Percentiles rank a stretch among this genome's conserved stretches.
Conservation (phyloP, 2,329 filamentous ascomycete species). For the Clarireedia monteithiana region DNA sequence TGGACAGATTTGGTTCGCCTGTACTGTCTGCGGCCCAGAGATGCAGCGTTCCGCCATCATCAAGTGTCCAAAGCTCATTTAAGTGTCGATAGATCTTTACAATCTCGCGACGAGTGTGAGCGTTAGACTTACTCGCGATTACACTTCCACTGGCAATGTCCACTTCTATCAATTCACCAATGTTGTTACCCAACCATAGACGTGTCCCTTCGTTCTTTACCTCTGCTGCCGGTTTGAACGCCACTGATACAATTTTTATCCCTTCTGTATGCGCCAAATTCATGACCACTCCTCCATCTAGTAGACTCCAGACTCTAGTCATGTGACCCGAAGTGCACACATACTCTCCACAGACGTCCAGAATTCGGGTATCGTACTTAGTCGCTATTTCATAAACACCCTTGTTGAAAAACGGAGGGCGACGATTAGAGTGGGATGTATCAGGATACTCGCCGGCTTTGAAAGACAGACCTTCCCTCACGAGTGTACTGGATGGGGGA, state of each 20-base stretch:
- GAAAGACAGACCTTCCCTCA: constrained; percentile 14
- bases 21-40: constrained; percentile 75
- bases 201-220: constrained; percentile 73
- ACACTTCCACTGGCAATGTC: constrained; percentile 71
- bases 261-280: constrained; percentile 79
- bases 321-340: constrained; percentile 81
- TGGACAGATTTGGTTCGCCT: constrained; percentile 66
- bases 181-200: constrained; percentile 84
- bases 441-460: constrained; percentile 62
- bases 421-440: constrained; percentile 72
- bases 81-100: constrained; percentile 79
- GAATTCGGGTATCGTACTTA: constrained; percentile 77
- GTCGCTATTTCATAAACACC: constrained; percentile 71
- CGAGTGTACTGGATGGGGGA: constrained; percentile 8
- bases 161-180: constrained; percentile 82
- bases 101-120: constrained; percentile 73
- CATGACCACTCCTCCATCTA: constrained; percentile 74
- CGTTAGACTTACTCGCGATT: constrained; percentile 57
- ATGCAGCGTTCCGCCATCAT: constrained; percentile 78
- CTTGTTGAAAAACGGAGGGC: constrained; percentile 67
- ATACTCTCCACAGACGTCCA: constrained; percentile 82
- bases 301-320: constrained; percentile 81
- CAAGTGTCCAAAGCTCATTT: constrained; percentile 88
- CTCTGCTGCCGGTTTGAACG: constrained; percentile 75
- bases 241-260: constrained; percentile 69